Conservation (phyloP, 2,329 filamentous ascomycete species). For the Geosmithia flava region DNA sequence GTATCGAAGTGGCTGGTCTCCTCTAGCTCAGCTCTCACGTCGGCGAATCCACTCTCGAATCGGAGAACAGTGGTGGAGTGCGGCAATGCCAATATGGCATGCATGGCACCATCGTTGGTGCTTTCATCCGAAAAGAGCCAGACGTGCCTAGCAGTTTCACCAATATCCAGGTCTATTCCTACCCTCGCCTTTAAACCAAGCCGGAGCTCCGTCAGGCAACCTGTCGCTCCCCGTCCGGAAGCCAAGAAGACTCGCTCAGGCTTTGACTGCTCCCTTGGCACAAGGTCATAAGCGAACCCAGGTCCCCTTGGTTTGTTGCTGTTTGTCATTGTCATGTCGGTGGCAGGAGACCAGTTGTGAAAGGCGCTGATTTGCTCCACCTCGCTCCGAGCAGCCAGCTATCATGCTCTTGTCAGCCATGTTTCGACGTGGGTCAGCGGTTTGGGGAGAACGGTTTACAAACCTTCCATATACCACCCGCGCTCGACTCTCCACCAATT, state of each 20-base stretch:
- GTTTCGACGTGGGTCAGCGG: background rate
- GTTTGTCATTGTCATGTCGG: slow-evolving; percentile 29
- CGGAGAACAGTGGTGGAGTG: slow-evolving; percentile 33
- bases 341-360: slow-evolving; percentile 48
- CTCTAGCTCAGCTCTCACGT: slow-evolving; percentile 27
- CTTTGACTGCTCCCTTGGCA: slow-evolving; percentile 8
- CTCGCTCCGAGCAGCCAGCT: slow-evolving; percentile 43
- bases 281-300: background rate
- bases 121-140: slow-evolving; percentile 22
- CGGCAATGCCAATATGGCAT: slow-evolving; percentile 35
- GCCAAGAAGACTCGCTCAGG: slow-evolving; percentile 53
- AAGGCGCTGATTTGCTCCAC: slow-evolving; percentile 34
- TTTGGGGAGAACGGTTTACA: slow-evolving; percentile 10
- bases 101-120: slow-evolving; percentile 7
- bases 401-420: background rate
- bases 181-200: slow-evolving; percentile 59
- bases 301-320: background rate
- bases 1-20: slow-evolving; percentile 36
- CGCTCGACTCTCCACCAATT: slow-evolving; percentile 64
- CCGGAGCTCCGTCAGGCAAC: slow-evolving; percentile 56
- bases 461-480: slow-evolving; percentile 66
- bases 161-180: slow-evolving; percentile 41
- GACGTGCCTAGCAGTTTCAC: slow-evolving; percentile 32
- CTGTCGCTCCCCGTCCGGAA: slow-evolving; percentile 49
- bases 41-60: slow-evolving; percentile 33